Conservation (phyloP, 495 filamentous ascomycete species). For the Venustampulla echinocandica region DNA sequence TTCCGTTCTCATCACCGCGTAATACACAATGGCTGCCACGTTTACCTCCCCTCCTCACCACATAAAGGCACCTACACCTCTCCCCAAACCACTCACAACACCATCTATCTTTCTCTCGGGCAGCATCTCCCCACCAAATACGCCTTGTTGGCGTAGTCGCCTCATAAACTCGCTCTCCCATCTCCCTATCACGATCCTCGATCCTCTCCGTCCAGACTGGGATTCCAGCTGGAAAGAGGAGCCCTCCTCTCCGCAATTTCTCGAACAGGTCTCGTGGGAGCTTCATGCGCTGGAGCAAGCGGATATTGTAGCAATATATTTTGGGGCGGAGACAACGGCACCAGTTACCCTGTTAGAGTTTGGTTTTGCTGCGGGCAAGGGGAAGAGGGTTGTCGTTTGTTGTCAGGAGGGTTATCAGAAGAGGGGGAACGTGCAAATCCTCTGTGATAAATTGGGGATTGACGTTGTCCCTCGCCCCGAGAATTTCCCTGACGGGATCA, state of each 20-base stretch:
- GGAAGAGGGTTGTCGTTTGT: constrained; percentile 40
- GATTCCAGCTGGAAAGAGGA: constrained; percentile 42
- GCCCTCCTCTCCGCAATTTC: constrained; percentile 33
- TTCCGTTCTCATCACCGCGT: neutral
- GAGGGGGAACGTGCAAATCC: constrained; percentile 46
- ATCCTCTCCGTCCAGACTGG: constrained; percentile 49
- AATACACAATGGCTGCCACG: neutral
- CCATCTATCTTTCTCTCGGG: constrained; percentile 19
- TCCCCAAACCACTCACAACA: neutral
- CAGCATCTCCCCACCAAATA: constrained; percentile 8
- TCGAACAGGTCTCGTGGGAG: constrained; percentile 51
- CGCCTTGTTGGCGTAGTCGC: constrained; percentile 35
- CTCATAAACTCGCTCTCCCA: constrained; percentile 28
- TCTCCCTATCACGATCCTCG: constrained; percentile 47
- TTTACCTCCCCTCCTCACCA: neutral
- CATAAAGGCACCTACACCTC: constrained; percentile 11
- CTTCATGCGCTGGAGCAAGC: constrained; percentile 43
- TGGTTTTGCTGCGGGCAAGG: constrained; percentile 37
- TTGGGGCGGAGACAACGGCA: constrained; percentile 36
- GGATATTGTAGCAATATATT: constrained; percentile 47
- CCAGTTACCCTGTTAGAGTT: constrained; percentile 45
- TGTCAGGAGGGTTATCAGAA: constrained; percentile 46
- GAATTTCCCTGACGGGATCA: neutral
- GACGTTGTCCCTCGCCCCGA: constrained; percentile 11
- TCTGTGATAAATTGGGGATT: constrained; percentile 38